These are phyloP conservation scores for Fusarium nodosum DNA, from an alignment of 2,329 filamentous ascomycete genomes.

Conservation along the genomic window DNA sequence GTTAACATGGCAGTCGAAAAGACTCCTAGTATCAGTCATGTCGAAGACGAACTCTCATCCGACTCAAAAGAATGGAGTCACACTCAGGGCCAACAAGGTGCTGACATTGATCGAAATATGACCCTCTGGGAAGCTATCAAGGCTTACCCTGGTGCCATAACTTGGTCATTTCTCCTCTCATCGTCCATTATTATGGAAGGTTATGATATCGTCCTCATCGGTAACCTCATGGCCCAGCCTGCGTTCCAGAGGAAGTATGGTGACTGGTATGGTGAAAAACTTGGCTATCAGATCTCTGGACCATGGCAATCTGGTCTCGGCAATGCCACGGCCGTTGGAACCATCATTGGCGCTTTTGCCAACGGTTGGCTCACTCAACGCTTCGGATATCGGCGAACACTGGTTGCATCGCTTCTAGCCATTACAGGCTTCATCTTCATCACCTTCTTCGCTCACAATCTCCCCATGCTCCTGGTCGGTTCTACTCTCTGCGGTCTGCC, in stretches of 20 bases:
- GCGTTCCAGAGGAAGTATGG: constrained; percentile 44
- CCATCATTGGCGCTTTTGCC: constrained; percentile 43
- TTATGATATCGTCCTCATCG: constrained; percentile 39
- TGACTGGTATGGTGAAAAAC: constrained; percentile 41
- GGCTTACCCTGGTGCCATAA: constrained; percentile 32
- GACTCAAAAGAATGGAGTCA: constrained; percentile 35
- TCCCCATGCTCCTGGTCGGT: constrained; percentile 59
- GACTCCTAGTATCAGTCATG: not conserved
- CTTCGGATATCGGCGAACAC: constrained; percentile 59
- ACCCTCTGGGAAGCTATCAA: constrained; percentile 17
- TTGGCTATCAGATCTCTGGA: constrained; percentile 41
- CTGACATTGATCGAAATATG: constrained; percentile 35
- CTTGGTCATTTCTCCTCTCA: constrained; percentile 44
- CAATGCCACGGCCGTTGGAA: constrained; percentile 30
- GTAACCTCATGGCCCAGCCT: constrained; percentile 46
- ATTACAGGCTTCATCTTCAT: constrained; percentile 50
- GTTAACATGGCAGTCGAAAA: constrained; percentile 1
- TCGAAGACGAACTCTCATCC: constrained; percentile 1
- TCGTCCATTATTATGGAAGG: constrained; percentile 49
- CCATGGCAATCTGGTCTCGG: constrained; percentile 27
- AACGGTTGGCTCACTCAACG: constrained; percentile 43
- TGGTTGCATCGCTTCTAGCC: constrained; percentile 60
- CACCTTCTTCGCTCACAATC: constrained; percentile 53
- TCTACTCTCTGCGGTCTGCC: constrained; percentile 62
- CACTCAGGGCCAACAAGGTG: constrained; percentile 29